phyloP scores from a whole-genome alignment of 2,329 filamentous ascomycete genomes.

The Nemania sp. region DNA sequence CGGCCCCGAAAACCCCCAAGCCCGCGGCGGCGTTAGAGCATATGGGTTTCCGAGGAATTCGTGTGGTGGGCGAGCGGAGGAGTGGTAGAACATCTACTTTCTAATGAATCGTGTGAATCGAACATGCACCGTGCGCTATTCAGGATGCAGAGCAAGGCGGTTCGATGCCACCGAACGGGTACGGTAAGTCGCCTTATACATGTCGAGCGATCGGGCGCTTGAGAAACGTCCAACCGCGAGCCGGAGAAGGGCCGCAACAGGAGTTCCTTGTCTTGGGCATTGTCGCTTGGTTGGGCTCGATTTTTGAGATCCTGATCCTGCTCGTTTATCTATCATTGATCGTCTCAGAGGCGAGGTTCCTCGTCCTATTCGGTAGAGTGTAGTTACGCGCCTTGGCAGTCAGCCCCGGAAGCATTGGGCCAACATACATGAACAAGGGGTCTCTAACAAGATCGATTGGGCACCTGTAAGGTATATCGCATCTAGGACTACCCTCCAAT shows the following conservation, averaged over 20 bases:
- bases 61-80: constrained; percentile 26
- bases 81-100: constrained; percentile 38
- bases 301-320: background rate
- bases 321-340: background rate
- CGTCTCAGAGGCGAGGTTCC: background rate
- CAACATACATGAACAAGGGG: constrained; percentile 6
- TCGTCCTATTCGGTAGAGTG: background rate
- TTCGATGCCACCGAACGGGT: background rate
- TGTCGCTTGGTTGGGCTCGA: constrained; percentile 8
- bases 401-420: constrained; percentile 13
- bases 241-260: background rate
- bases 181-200: constrained; percentile 23
- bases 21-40: constrained; percentile 13
- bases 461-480: constrained; percentile 15
- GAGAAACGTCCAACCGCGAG: background rate
- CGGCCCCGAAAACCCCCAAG: constrained; percentile 37
- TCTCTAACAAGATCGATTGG: constrained; percentile 16
- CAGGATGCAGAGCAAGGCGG: constrained; percentile 3
- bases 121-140: constrained; percentile 2
- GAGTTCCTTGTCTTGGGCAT: constrained; percentile 10
- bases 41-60: background rate
- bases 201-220: background rate
- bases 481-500: constrained; percentile 3
- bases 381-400: background rate
- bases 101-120: background rate